Evolutionary conservation across 148 eudicot genomes (phyloP), one percentile per base, ranked within the genome.

Genomic region (Simmondsia chinensis): DNA sequence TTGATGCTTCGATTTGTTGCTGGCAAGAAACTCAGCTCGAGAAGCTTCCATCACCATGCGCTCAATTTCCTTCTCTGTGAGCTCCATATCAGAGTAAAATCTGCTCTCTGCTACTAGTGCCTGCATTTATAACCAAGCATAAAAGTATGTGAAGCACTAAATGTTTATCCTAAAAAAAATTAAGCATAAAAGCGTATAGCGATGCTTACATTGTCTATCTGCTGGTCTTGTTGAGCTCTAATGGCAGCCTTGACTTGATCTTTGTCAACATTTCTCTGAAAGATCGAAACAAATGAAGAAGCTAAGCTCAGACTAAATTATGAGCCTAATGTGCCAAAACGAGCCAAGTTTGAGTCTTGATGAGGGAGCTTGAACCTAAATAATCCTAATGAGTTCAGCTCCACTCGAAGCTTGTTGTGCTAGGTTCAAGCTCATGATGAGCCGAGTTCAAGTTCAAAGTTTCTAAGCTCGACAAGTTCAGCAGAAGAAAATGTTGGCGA

Each of bases 21-120:
- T 63, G 21, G 94, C 62, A 24, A 85, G 59, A 62, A 86, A 93
- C 43, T 93, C 99, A 28, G 83, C 83, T 24, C 99, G 71, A 23
- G 99, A 93, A 60, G 86, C 96, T 59, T 86, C 96, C 94, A 93
- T 76, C 47, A 93, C 94, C 99, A 86, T 93, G 14, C 87, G 83
- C 36, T 93, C 99, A n/a, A 93, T 93, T 57, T 93, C 99, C 58
- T 82, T 93, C 28, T 93, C 99, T 22, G 99, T 93, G 9, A 93
- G 86, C 74, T 93, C 99, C 47, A 93, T 75, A 60, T 93, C 99
- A 0, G 99, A 93, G 65, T 80, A 86, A 60, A 93, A 82, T 43
- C 84, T 69, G n/a, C 96, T 96, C 64, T 93, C 96, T 2, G 99
- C 94, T 42, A 93, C 48, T 42, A 93, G 74, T 45, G 94, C 99